phyloP scores from a whole-genome alignment of 345 rosid species.

The Melastoma malabathricum region DNA sequence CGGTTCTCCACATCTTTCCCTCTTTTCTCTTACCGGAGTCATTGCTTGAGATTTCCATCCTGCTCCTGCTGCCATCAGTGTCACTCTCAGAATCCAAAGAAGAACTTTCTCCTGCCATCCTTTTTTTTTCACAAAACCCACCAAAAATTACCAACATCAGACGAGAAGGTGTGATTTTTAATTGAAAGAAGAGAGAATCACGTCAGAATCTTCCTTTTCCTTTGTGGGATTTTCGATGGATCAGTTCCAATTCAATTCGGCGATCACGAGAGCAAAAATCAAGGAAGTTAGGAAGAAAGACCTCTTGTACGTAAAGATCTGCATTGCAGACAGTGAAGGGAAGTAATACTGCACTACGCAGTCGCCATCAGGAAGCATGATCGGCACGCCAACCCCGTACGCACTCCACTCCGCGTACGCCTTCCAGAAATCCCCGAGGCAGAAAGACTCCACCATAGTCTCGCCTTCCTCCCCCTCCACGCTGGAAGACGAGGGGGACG shows the following conservation, averaged over 20 bases:
- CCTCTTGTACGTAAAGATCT: slow-evolving; percentile 19
- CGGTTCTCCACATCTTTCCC: too few relatives aligned
- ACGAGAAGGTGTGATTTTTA: too few relatives aligned
- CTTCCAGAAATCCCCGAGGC: slow-evolving; percentile 31
- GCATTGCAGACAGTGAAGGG: slow-evolving; percentile 36
- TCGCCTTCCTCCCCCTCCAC: not conserved
- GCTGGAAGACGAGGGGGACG: not conserved
- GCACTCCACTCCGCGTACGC: slow-evolving; percentile 38
- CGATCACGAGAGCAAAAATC: too few relatives aligned
- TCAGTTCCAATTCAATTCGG: too few relatives aligned
- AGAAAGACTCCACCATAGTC: slow-evolving; percentile 8
- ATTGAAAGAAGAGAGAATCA: too few relatives aligned
- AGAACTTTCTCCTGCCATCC: not conserved
- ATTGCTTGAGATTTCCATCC: not conserved
- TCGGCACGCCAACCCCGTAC: slow-evolving; percentile 34
- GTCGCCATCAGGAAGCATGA: slow-evolving; percentile 21
- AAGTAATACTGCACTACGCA: slow-evolving; percentile 32
- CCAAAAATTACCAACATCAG: not conserved
- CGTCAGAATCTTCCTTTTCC: too few relatives aligned
- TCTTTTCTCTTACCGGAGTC: not conserved
- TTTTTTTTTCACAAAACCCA: not conserved
- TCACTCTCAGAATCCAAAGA: not conserved
- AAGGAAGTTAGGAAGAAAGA: not conserved
- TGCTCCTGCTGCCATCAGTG: slow-evolving; percentile 7
- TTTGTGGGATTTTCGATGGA: too few relatives aligned